phyloP scores from a whole-genome alignment of 352 stramenopile genomes.

The Globisporangium polare region DNA sequence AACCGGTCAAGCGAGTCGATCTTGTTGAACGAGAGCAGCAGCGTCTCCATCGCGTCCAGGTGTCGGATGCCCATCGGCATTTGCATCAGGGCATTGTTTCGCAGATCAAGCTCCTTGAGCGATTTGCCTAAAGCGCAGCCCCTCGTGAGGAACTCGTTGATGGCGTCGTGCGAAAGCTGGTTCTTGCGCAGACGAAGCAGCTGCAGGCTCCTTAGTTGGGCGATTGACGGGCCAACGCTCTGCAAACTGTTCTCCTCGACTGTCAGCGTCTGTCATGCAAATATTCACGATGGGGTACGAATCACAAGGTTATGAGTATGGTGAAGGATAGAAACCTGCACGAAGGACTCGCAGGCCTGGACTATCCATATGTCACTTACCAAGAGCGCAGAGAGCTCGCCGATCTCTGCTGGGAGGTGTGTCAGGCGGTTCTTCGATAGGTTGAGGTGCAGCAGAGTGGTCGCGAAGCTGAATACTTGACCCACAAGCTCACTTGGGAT shows the following conservation, averaged over 20 bases:
- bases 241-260: conserved; percentile 63
- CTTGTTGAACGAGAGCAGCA: conserved; percentile 69
- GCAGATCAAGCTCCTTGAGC: conserved; percentile 69
- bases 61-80: conserved; percentile 38
- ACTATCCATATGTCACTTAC: conserved; percentile 14
- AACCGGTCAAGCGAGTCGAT: conserved; percentile 69
- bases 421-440: conserved; percentile 64
- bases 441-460: conserved; percentile 58
- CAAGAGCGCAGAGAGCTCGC: conserved; percentile 40
- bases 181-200: conserved; percentile 76
- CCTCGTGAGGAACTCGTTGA: conserved; percentile 37
- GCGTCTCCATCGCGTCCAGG: conserved; percentile 44
- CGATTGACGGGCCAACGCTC: conserved; percentile 39
- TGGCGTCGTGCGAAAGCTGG: conserved; percentile 38
- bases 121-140: conserved; percentile 17
- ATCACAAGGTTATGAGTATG: no score
- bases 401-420: conserved; percentile 37
- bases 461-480: conserved; percentile 35
- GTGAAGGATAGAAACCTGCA: background rate
- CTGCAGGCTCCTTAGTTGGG: conserved; percentile 41
- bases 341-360: background rate
- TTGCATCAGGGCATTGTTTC: conserved; percentile 52
- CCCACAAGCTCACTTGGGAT: conserved; percentile 28
- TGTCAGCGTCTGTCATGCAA: conserved; percentile 40
- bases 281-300: no score